Conservation (phyloP, 1,284 basidiomycete species). For the Athelia psychrophila region DNA sequence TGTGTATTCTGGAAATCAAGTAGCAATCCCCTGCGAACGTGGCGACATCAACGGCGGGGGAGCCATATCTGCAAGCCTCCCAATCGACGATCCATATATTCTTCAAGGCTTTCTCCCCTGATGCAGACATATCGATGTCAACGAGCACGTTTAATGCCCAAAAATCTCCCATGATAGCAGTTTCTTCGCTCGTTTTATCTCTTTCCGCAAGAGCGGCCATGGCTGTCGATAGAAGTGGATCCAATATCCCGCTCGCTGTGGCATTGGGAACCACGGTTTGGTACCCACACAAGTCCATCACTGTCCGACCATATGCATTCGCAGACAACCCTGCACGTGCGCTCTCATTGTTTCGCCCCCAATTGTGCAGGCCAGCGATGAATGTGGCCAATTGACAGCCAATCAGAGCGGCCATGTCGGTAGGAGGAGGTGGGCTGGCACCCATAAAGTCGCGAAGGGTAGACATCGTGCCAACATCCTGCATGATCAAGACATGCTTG, state of each 20-base stretch:
- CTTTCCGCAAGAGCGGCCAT: background rate
- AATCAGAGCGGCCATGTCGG: background rate
- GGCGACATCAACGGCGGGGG: background rate
- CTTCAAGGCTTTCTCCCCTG: background rate
- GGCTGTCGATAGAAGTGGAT: background rate
- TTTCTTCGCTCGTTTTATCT: background rate
- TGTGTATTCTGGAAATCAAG: background rate
- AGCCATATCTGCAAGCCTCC: conserved; percentile 3
- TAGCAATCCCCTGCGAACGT: conserved; percentile 1
- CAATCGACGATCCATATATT: conserved; percentile 1
- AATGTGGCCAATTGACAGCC: background rate
- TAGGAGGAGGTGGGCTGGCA: background rate
- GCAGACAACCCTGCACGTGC: background rate
- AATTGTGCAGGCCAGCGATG: conserved; percentile 1
- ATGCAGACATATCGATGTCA: background rate
- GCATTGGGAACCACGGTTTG: background rate
- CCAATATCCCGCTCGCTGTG: background rate
- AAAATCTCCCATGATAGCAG: conserved; percentile 2
- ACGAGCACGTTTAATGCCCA: conserved; percentile 1
- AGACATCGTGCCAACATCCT: conserved; percentile 1
- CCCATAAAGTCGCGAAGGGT: background rate
- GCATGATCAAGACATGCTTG: background rate
- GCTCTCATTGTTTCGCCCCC: background rate
- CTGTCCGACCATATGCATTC: background rate
- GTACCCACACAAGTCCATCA: background rate